Conservation (phyloP, 345 rosid genomes). For the Aurinia saxatilis region DNA sequence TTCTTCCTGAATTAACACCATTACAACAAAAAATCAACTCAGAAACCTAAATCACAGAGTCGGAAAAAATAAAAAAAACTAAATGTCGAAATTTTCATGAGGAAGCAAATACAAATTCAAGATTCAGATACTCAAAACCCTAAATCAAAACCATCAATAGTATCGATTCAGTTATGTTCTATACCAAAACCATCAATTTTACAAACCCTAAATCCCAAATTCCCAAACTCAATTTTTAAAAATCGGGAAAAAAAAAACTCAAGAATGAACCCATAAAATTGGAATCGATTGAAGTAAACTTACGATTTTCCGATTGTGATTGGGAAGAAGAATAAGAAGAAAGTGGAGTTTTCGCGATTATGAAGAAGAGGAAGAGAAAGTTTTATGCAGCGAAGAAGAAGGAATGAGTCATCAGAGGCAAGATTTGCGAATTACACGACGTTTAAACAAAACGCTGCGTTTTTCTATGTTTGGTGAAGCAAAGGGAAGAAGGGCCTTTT, state of each 20-base stretch:
- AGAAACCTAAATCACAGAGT: background rate
- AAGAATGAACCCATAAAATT: background rate
- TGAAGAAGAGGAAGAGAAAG: background rate
- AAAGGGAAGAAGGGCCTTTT: too few species aligned
- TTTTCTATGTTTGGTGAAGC: too few species aligned
- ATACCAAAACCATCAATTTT: background rate
- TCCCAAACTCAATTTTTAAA: background rate
- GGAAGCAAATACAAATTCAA: background rate
- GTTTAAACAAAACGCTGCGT: background rate
- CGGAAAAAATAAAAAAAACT: background rate
- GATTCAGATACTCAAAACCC: background rate
- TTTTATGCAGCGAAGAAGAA: background rate
- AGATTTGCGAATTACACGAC: too few species aligned
- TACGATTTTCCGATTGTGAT: background rate
- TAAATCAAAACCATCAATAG: background rate
- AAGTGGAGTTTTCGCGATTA: background rate
- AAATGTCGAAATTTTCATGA: background rate
- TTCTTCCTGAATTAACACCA: background rate
- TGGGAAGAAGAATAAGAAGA: background rate
- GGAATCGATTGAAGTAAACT: background rate
- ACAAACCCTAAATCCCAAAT: background rate
- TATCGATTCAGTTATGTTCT: background rate
- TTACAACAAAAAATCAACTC: background rate
- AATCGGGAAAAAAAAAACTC: background rate
- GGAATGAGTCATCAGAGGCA: too few species aligned